phyloP scores from a whole-genome alignment of 306 rosid species.

The Ceratonia siliqua region DNA sequence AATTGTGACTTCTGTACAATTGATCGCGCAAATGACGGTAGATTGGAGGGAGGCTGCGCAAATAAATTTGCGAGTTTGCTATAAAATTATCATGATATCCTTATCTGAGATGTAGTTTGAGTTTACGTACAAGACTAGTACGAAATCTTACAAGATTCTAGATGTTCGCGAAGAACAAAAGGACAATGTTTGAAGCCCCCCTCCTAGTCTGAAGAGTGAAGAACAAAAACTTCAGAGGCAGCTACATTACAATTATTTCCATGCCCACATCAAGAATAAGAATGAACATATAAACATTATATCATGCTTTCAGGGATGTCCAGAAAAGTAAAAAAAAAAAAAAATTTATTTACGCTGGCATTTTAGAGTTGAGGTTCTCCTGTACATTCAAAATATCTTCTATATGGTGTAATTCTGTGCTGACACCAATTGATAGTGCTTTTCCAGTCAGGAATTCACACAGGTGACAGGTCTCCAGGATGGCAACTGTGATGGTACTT shows the following conservation, averaged over 20 bases:
- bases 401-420: not conserved
- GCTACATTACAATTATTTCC: not conserved
- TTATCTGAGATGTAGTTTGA: not conserved
- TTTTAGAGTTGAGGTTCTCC: not conserved
- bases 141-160: not conserved
- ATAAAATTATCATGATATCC: not conserved
- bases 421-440: not conserved
- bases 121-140: not conserved
- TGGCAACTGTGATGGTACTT: not conserved
- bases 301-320: not conserved
- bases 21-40: no score
- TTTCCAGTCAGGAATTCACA: not conserved
- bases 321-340: not conserved
- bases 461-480: not conserved
- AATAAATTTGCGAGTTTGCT: not conserved
- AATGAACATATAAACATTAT: not conserved
- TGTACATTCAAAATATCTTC: constrained; percentile 20
- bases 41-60: not conserved
- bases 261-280: not conserved
- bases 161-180: not conserved
- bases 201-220: not conserved
- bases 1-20: no score
- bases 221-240: not conserved
- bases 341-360: not conserved
- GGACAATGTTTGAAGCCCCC: not conserved